Evolutionary conservation across 495 filamentous ascomycete species (phyloP), one percentile per base, ranked within the genome.

Genomic region (Penicillium herquei): DNA sequence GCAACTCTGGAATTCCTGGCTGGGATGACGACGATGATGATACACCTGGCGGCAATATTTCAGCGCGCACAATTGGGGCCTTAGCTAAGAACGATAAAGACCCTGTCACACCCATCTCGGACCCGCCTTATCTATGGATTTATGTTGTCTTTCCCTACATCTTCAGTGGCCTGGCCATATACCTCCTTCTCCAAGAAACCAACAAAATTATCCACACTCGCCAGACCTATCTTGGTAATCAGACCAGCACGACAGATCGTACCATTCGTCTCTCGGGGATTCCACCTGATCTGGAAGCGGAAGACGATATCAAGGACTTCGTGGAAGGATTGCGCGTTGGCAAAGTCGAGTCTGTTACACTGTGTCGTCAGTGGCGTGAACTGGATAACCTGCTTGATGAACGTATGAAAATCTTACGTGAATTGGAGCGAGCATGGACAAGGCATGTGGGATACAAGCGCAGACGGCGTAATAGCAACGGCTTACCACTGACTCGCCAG

Each of bases 181-280:
- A 90, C 63, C 77, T 96, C 59, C 83, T 96, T 61, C 75, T 92
- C 30, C 81, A 80, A 13, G 86, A 96, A 70, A 97, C 95, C 1
- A 79, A 84, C 54, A 87, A 83, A 51, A 85, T 99, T 26, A 93
- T 98, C 54, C 80, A 84, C 41, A 79, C 91, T 30, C 82, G 95
- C 17, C 95, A 99, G 67, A 84, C 90, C 41, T 98, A 97, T 66
- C 83, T 99, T 17, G 94, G 93, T 2, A 89, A 85, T 32, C 92
- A 97, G 67, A 92, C 89, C 8, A 97, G 93, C 17, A 84, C 96
- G 37, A 98, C 95, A 2, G 92, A 97, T 70, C 86, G 92, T 35
- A 99, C 95, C 0, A 89, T 99, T 65, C 86, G 89, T 4, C 73
- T 99, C 9, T 93, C 94, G 1, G 92, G 92, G 2, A 92, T 99